These are phyloP conservation scores for Oenanthe sinensis DNA, from an alignment of 129 eudicot species.

Conservation along the genomic window DNA sequence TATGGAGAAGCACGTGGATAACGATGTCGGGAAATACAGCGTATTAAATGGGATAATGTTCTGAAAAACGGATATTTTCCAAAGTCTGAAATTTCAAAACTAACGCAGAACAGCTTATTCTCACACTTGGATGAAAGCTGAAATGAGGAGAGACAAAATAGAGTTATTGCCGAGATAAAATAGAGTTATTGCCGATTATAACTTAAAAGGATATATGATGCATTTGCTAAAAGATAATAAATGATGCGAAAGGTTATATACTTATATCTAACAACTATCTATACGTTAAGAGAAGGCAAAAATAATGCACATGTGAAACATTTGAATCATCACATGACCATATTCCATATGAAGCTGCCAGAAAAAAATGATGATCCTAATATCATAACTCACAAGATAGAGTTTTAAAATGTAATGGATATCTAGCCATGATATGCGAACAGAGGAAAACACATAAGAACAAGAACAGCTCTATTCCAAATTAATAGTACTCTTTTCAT, in stretches of 20 bases:
- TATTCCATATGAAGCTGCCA: background rate
- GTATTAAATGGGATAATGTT: conserved; percentile 52
- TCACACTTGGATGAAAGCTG: conserved; percentile 95
- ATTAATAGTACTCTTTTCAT: background rate
- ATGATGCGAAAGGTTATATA: background rate
- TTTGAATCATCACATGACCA: background rate
- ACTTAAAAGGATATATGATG: conserved; percentile 3
- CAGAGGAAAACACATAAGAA: background rate
- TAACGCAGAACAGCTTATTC: conserved; percentile 58
- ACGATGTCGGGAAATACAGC: conserved; percentile 54
- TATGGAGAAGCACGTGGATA: conserved; percentile 36
- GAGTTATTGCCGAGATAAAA: conserved; percentile 5
- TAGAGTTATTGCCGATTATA: background rate
- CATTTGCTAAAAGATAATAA: conserved; percentile 3
- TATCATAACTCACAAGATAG: background rate
- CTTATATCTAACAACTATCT: background rate
- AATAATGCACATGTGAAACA: background rate
- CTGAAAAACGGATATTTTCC: conserved; percentile 56
- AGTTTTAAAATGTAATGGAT: background rate
- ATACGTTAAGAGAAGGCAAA: background rate
- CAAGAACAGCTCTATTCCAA: background rate
- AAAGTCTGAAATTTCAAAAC: conserved; percentile 39
- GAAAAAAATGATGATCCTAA: background rate
- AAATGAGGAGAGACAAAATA: conserved; percentile 14
- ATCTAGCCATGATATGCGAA: background rate